Evolutionary conservation across 164 flowering plant species (phyloP).

Genomic region (Magnolia kwangsiensis): DNA sequence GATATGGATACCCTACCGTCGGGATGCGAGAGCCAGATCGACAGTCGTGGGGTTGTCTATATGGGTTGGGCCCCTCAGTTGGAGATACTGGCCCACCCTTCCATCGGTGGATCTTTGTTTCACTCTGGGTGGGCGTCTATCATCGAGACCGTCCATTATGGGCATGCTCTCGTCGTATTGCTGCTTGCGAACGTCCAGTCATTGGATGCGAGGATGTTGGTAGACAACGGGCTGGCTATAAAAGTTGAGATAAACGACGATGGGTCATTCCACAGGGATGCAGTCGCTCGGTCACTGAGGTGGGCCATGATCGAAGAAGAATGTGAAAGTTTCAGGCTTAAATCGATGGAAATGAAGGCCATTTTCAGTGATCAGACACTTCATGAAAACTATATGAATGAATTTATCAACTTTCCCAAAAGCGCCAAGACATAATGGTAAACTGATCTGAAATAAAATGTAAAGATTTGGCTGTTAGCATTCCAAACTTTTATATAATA

Average conservation of each 20-base stretch:
- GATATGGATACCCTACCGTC: conserved; percentile 23
- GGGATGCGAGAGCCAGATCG: conserved; percentile 30
- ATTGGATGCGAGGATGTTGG: conserved; percentile 43
- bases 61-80: conserved; percentile 55
- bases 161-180: conserved; percentile 39
- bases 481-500: too few relatives aligned
- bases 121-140: conserved; percentile 70
- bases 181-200: conserved; percentile 51
- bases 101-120: conserved; percentile 55
- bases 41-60: conserved; percentile 33
- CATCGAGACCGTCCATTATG: conserved; percentile 40
- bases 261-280: conserved; percentile 30
- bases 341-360: too few relatives aligned
- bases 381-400: too few relatives aligned
- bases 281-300: not conserved
- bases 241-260: conserved; percentile 39
- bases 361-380: too few relatives aligned
- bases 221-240: conserved; percentile 37
- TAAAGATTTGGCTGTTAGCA: too few relatives aligned
- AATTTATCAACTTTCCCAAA: too few relatives aligned
- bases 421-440: too few relatives aligned
- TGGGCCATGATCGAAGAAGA: too few relatives aligned
- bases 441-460: too few relatives aligned
- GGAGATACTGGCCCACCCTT: conserved; percentile 40
- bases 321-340: too few relatives aligned